Conservation (phyloP, 257 asterid species). For the Solanum sitiens region DNA sequence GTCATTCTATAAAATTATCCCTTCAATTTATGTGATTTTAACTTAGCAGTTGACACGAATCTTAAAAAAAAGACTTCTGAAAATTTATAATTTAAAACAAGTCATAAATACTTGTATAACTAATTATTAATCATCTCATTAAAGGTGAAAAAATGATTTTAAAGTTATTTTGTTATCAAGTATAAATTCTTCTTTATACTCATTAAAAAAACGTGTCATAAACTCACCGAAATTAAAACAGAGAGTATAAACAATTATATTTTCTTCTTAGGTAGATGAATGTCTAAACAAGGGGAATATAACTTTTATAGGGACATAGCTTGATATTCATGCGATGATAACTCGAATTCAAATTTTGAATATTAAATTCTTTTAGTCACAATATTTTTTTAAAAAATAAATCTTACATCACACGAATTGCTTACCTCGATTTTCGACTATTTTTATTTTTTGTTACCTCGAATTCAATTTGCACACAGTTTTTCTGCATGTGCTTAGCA, state of each 20-base stretch:
- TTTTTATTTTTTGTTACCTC: background rate
- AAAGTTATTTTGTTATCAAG: background rate
- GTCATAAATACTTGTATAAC: too few relatives aligned
- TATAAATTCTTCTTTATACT: background rate
- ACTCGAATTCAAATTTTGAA: background rate
- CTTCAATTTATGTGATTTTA: background rate
- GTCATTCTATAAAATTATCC: too few relatives aligned
- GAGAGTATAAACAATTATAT: too few relatives aligned
- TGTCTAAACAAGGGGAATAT: background rate
- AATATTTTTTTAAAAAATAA: accelerated
- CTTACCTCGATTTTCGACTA: background rate
- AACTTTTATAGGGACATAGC: background rate
- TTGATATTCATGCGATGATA: background rate
- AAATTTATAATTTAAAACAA: too few relatives aligned
- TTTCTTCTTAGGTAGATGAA: background rate
- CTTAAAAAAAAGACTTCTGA: too few relatives aligned
- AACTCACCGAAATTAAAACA: too few relatives aligned
- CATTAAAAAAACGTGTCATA: background rate
- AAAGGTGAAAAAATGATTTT: background rate
- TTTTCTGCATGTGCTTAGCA: background rate
- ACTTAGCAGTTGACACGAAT: too few relatives aligned
- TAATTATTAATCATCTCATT: too few relatives aligned
- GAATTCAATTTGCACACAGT: background rate
- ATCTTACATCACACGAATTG: too few relatives aligned
- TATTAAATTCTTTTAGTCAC: too few relatives aligned